Base-by-base conservation (phyloP, 2,329 filamentous ascomycete species). In the Trichoderma polysporum region DNA sequence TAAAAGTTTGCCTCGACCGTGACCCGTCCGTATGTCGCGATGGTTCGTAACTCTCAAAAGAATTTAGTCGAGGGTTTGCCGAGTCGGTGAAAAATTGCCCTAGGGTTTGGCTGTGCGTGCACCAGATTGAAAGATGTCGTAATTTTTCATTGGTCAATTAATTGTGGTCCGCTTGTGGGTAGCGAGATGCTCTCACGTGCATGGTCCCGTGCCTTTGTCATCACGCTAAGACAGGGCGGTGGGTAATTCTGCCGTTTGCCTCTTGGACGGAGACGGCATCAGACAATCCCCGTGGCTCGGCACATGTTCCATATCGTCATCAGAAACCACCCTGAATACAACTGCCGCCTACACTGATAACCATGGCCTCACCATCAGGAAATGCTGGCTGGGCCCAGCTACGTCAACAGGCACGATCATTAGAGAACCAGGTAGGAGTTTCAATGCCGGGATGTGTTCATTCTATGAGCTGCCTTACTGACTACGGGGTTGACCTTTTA, bases 341-440 rank as follows among this genome's bases (percentile, higher is more conserved):
- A 61, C 19, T 39, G 52, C 22, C 25, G 52, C 31, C 35, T 13
- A 12, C 17, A 65, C 33, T 35, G 31, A 57, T 47, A 52, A 75
- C 59, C 70, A 89, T 88, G 86, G 81, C 85, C 70, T 76, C 83
- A 71, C 79, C 82, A 67, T 80, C 83, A 53, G 82, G 86, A 70
- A 88, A 80, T 70, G 84, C 86, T 70, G 90, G 93, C 81, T 99
- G 95, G 95, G 90, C 93, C 75, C 93, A 97, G 82, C 86, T 98
- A 72, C 91, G 95, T 74, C 93, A 97, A 78, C 94, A 98, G 81
- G 92, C 93, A 69, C 87, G 95, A 74, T 88, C 89, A 52, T 84
- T 97, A 69, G 95, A 99, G 79, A 92, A 90, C 69, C 94, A 98
- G 86, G 94, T 97, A 83, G 71, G 78, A 69, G 3, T 1, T n/a